Percentiles rank a stretch among this genome's conserved stretches.
Evolutionary conservation across 768 basidiomycete species (phyloP).

Genomic region (Pleurotus djamor): DNA sequence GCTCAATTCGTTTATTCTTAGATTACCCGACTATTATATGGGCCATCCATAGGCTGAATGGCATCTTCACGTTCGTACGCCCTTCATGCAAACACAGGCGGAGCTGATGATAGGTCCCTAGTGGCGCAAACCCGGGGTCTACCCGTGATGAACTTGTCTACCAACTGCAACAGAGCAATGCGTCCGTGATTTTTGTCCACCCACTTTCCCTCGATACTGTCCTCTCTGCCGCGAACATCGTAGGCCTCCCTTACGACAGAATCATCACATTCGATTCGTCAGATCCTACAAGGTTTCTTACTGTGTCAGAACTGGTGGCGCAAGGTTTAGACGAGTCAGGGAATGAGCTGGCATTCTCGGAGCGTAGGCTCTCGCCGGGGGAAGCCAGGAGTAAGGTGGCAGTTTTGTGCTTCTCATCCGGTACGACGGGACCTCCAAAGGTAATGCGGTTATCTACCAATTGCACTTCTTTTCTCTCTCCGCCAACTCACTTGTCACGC

Average conservation of each 20-base stretch:
- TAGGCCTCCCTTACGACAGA: slow-evolving; percentile 32
- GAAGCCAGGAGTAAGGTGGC: slow-evolving; percentile 63
- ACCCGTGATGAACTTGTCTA: slow-evolving; percentile 50
- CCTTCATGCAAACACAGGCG: not conserved
- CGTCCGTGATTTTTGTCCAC: slow-evolving; percentile 42
- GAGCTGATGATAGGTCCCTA: slow-evolving; percentile 21
- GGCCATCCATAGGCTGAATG: slow-evolving; percentile 51
- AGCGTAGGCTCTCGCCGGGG: slow-evolving; percentile 40
- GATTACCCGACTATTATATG: slow-evolving; percentile 48
- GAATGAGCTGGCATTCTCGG: slow-evolving; percentile 25
- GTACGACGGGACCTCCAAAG: slow-evolving; percentile 69
- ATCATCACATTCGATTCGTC: slow-evolving; percentile 34
- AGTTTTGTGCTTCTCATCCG: slow-evolving; percentile 63
- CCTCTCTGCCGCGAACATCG: slow-evolving; percentile 29
- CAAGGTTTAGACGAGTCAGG: slow-evolving; percentile 17
- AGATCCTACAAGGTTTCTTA: slow-evolving; percentile 11
- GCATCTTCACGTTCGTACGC: slow-evolving; percentile 44
- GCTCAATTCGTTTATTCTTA: slow-evolving; percentile 12
- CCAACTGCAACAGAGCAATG: slow-evolving; percentile 43
- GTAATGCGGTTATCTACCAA: slow-evolving; percentile 19
- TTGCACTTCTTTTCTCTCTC: not conserved
- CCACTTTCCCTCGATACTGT: slow-evolving; percentile 33
- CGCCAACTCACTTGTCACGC: not conserved
- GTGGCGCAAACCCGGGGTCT: slow-evolving; percentile 54
- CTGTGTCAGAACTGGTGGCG: slow-evolving; percentile 22